Evolutionary conservation across 371 early-diverging fungal species (phyloP).

Genomic region (Mortierella polycephala): DNA sequence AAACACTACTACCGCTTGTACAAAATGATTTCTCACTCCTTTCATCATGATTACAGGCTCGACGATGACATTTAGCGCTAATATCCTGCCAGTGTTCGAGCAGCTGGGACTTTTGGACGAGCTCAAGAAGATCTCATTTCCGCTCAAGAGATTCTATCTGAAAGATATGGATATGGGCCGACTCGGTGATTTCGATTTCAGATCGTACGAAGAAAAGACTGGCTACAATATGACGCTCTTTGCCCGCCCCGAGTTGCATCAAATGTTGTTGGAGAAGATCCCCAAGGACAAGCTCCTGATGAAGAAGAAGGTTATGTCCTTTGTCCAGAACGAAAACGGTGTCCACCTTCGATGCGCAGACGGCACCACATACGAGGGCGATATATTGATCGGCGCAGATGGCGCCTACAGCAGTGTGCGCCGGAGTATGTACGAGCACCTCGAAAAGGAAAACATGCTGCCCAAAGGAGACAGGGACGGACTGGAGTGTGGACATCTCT

Average conservation of each 20-base stretch:
- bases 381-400: conserved; percentile 22
- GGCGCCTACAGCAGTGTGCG: conserved; percentile 18
- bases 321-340: neutral
- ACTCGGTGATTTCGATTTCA: neutral
- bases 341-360: conserved; percentile 10
- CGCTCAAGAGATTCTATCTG: neutral
- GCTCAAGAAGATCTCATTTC: neutral
- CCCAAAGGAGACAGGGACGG: conserved; percentile 5
- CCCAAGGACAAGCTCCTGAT: conserved; percentile 8
- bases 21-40: neutral
- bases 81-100: conserved; percentile 8
- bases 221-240: conserved; percentile 12
- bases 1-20: neutral
- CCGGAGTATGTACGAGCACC: conserved; percentile 1
- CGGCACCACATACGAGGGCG: conserved; percentile 8
- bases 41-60: neutral
- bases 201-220: neutral
- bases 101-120: conserved; percentile 13
- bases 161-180: neutral
- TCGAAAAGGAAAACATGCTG: conserved; percentile 2
- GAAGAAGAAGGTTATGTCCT: conserved; percentile 17
- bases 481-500: conserved; percentile 1
- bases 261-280: neutral
- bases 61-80: neutral
- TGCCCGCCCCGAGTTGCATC: conserved; percentile 13